Percentiles rank a stretch among this genome's conserved stretches.
phyloP scores from a whole-genome alignment of 176 grass and related monocot species.

The Puccinellia tenuiflora region DNA sequence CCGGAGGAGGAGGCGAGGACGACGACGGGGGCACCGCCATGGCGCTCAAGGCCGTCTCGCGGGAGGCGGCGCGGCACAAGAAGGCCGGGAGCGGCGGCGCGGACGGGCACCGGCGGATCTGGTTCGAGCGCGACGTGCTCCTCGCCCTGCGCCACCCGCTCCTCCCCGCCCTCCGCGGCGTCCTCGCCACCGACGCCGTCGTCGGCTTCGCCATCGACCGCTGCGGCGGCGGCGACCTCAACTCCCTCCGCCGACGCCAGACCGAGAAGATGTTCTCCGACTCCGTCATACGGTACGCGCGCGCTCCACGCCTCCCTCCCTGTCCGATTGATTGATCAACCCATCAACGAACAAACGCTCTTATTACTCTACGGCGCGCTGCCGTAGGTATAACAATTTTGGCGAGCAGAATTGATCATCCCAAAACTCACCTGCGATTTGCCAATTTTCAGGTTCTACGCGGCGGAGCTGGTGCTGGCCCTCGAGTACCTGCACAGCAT shows the following conservation, averaged over 20 bases:
- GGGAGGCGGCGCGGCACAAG: slow-evolving; percentile 57
- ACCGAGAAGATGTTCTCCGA: slow-evolving; percentile 99
- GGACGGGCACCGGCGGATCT: slow-evolving; percentile 75
- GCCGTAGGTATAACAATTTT: background rate
- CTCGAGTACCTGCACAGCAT: slow-evolving; percentile 76
- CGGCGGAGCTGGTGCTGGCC: slow-evolving; percentile 65
- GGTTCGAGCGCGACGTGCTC: slow-evolving; percentile 95
- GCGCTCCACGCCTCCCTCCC: no score
- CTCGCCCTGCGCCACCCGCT: slow-evolving; percentile 61
- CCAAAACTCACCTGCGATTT: background rate
- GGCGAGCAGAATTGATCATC: background rate
- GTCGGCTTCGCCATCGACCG: slow-evolving; percentile 88
- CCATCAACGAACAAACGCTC: background rate
- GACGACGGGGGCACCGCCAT: background rate
- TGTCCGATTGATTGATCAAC: background rate
- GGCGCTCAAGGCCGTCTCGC: slow-evolving; percentile 87
- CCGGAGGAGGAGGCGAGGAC: background rate
- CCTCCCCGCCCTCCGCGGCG: slow-evolving; percentile 70
- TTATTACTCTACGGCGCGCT: no score
- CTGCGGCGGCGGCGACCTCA: slow-evolving; percentile 85
- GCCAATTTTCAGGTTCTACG: slow-evolving; percentile 52
- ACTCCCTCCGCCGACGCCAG: slow-evolving; percentile 62
- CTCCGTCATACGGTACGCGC: slow-evolving; percentile 66
- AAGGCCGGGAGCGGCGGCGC: slow-evolving; percentile 18
- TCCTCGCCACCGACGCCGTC: slow-evolving; percentile 79